phyloP scores from a whole-genome alignment of 2,329 filamentous ascomycete species.

The Cercospora brassicicola region DNA sequence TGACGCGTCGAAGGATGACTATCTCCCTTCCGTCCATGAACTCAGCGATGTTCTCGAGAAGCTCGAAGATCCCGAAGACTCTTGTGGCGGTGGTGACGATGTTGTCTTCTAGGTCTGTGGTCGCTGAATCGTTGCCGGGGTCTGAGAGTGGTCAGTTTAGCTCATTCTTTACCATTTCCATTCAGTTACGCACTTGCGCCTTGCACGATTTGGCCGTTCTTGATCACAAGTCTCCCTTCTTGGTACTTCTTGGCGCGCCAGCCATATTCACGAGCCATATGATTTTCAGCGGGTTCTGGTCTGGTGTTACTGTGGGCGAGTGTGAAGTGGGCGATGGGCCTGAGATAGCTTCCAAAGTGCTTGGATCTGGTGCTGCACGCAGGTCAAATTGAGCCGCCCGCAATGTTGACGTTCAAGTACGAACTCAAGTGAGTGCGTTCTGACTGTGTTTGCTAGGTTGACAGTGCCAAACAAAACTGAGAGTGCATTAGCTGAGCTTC shows the following conservation, averaged over 20 bases:
- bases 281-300: neutral
- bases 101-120: neutral
- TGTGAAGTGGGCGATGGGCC: neutral
- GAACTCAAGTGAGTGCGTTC: neutral
- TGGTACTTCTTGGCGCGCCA: neutral
- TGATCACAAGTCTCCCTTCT: neutral
- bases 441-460: neutral
- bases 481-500: neutral
- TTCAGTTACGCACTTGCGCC: neutral
- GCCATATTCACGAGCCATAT: neutral
- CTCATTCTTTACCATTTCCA: neutral
- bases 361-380: neutral
- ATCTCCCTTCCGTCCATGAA: neutral
- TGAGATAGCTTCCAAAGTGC: neutral
- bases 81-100: neutral
- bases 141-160: neutral
- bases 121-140: neutral
- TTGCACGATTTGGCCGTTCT: neutral
- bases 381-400: neutral
- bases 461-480: neutral
- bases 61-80: neutral
- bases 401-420: neutral
- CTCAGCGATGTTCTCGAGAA: neutral
- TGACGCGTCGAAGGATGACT: neutral
- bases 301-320: neutral